Conservation (phyloP, 164 flowering plant genomes). For the Magnolia kwangsiensis region DNA sequence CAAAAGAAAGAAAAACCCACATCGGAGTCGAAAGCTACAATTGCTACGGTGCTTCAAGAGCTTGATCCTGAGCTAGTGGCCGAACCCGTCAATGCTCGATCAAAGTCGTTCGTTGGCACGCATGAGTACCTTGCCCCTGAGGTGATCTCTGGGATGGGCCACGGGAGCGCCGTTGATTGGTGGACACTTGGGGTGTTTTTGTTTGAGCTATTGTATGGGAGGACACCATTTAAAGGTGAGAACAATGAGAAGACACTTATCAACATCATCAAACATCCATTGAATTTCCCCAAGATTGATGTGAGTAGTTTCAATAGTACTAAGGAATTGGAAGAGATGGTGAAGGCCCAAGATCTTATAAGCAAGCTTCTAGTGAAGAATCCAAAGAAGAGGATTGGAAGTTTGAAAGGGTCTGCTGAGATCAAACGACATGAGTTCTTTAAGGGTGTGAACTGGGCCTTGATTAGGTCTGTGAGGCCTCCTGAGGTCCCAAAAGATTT, state of each 20-base stretch:
- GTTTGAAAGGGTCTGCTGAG: slow-evolving; percentile 71
- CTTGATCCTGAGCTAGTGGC: slow-evolving; percentile 54
- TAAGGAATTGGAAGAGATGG: slow-evolving; percentile 59
- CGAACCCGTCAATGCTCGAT: slow-evolving; percentile 64
- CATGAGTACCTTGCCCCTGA: slow-evolving; percentile 94
- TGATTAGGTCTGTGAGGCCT: slow-evolving; percentile 74
- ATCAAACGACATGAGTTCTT: slow-evolving; percentile 84
- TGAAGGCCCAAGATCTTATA: slow-evolving; percentile 63
- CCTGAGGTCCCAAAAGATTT: slow-evolving; percentile 60
- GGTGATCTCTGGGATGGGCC: slow-evolving; percentile 79
- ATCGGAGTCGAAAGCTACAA: slow-evolving; percentile 3
- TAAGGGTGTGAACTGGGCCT: slow-evolving; percentile 87
- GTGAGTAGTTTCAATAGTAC: slow-evolving; percentile 25
- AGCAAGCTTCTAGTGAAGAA: slow-evolving; percentile 67
- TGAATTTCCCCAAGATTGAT: slow-evolving; percentile 55
- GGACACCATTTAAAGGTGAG: slow-evolving; percentile 85
- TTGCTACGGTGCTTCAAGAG: slow-evolving; percentile 14
- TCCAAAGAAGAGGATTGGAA: slow-evolving; percentile 77
- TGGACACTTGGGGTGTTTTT: slow-evolving; percentile 88
- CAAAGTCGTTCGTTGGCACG: slow-evolving; percentile 88
- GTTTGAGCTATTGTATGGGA: slow-evolving; percentile 72
- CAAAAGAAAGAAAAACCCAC: background rate
- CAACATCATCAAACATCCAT: slow-evolving; percentile 67
- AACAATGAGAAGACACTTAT: slow-evolving; percentile 75
- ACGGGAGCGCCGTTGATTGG: slow-evolving; percentile 90